A percentile compares a stretch with the other conserved stretches of the same genome.
These are phyloP conservation scores for Ophiosphaerella narmari DNA, from an alignment of 2,329 filamentous ascomycete species.

Conservation along the genomic window DNA sequence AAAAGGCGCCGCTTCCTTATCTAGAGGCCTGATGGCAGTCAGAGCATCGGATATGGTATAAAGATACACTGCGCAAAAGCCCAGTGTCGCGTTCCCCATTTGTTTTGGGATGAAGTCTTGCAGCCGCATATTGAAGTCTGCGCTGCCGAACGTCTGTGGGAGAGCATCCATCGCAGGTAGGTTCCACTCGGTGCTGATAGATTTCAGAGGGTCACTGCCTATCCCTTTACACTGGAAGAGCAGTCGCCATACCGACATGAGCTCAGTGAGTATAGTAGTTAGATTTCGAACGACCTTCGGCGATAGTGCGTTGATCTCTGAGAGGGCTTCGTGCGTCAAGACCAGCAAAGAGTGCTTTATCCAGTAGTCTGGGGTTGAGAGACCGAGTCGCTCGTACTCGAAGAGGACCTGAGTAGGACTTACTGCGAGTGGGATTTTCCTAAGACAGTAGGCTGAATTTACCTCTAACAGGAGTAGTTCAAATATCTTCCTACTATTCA, in stretches of 20 bases:
- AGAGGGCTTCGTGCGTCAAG: constrained; percentile 31
- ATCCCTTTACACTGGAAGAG: constrained; percentile 39
- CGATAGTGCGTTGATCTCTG: constrained; percentile 11
- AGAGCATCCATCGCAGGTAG: constrained; percentile 22
- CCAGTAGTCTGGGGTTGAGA: constrained; percentile 32
- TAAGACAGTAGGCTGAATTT: constrained; percentile 21
- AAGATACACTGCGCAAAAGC: constrained; percentile 37
- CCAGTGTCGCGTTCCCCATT: constrained; percentile 16
- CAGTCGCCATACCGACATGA: constrained; percentile 40
- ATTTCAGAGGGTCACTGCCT: constrained; percentile 15
- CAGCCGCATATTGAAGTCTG: constrained; percentile 29
- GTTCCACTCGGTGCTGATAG: constrained; percentile 30
- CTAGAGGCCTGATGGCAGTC: constrained; percentile 15
- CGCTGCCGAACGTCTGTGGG: not conserved
- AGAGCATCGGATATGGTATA: constrained; percentile 35
- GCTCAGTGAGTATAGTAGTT: constrained; percentile 29
- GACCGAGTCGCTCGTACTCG: constrained; percentile 35
- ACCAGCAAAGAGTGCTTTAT: constrained; percentile 15
- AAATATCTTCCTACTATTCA: constrained; percentile 30
- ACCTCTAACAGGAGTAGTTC: constrained; percentile 18
- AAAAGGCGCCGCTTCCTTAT: constrained; percentile 34
- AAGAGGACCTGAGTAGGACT: constrained; percentile 34
- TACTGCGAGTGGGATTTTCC: constrained; percentile 5
- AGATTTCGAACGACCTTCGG: constrained; percentile 12
- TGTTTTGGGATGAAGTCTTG: constrained; percentile 30